phyloP scores from a whole-genome alignment of 2,329 filamentous ascomycete genomes.

The Coniella lustricola region DNA sequence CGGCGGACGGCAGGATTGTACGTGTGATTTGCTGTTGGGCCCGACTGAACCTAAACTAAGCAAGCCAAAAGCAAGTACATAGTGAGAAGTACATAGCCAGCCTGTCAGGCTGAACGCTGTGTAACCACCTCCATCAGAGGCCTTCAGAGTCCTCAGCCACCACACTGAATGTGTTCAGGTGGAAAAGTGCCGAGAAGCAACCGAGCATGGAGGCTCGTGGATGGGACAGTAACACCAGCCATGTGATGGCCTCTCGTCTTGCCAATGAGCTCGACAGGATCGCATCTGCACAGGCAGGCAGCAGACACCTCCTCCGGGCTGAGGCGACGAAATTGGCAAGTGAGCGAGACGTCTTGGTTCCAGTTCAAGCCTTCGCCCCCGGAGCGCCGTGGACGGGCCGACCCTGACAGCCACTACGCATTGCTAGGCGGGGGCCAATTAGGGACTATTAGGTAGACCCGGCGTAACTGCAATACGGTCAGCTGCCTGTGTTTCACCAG shows the following conservation, averaged over 20 bases:
- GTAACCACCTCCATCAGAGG: neutral
- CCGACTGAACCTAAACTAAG: no score
- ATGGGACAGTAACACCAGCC: no score
- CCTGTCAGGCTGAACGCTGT: no score
- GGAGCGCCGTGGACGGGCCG: constrained; percentile 1
- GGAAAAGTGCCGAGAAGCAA: neutral
- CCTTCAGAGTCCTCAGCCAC: neutral
- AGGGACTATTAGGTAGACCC: neutral
- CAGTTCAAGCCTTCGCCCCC: neutral
- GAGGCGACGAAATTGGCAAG: neutral
- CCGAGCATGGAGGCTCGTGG: no score
- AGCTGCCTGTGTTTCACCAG: neutral
- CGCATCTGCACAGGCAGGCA: neutral
- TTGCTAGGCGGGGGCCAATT: neutral
- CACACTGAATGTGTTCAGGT: neutral
- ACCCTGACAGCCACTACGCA: neutral
- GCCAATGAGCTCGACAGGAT: neutral
- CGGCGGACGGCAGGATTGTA: no score
- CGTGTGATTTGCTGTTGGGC: no score
- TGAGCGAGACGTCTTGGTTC: no score
- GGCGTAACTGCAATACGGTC: neutral
- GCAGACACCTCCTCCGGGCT: neutral
- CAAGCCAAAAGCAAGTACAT: no score
- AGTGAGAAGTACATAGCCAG: no score
- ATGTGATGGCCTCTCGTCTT: neutral